phyloP scores from a whole-genome alignment of 78 protist genomes.

The Cyanophora paradoxa region DNA sequence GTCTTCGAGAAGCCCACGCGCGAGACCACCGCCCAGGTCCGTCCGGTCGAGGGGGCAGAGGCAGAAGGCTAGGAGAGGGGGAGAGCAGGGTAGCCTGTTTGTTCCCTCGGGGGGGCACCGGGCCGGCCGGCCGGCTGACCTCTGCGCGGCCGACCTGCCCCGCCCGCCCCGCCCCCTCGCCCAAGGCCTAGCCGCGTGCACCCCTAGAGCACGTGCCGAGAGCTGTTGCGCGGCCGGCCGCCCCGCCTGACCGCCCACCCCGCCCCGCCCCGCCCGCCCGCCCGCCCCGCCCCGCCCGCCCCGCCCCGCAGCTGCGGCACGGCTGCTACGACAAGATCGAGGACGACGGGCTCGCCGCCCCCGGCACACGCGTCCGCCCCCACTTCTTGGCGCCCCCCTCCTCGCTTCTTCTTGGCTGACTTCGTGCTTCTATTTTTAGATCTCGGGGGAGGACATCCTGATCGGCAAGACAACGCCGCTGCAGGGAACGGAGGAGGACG shows the following conservation, averaged over 20 bases:
- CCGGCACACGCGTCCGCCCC: slow-evolving; percentile 69
- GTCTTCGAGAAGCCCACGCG: slow-evolving; percentile 67
- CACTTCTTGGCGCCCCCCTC: not conserved
- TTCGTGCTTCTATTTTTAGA: not conserved
- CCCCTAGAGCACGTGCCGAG: too few relatives aligned
- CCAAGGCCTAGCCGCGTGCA: too few relatives aligned
- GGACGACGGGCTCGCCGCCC: slow-evolving; percentile 92
- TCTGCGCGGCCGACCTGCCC: too few relatives aligned
- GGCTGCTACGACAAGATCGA: slow-evolving; percentile 82
- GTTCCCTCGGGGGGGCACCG: too few relatives aligned
- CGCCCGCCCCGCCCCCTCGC: too few relatives aligned
- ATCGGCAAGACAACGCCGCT: slow-evolving; percentile 91
- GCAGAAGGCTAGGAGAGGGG: not conserved
- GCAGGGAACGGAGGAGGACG: slow-evolving; percentile 44
- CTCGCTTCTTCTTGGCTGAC: not conserved
- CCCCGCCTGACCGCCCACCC: not conserved
- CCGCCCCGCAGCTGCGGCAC: not conserved
- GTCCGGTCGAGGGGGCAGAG: not conserved
- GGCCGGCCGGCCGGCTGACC: too few relatives aligned
- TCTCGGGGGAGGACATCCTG: slow-evolving; percentile 87
- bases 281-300: not conserved
- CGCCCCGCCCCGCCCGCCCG: not conserved
- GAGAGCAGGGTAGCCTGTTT: too few relatives aligned
- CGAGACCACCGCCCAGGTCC: slow-evolving; percentile 26
- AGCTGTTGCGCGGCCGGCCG: not conserved